phyloP scores from a whole-genome alignment of 2,329 filamentous ascomycete species.

The Botrytis medusae region DNA sequence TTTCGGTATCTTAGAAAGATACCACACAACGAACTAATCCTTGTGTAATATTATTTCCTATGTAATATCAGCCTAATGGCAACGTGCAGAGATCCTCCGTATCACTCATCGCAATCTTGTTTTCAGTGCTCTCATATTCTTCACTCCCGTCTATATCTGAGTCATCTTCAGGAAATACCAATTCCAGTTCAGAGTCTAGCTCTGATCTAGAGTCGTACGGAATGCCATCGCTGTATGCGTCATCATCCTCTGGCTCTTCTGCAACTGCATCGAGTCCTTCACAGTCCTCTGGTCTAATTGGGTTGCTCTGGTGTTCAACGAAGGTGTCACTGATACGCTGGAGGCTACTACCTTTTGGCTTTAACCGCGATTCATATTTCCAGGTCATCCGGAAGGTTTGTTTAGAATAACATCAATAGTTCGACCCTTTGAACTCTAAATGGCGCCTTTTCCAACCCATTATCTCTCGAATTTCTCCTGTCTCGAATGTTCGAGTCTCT shows the following conservation, averaged over 20 bases:
- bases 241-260: background rate
- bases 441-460: no score
- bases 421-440: no score
- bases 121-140: background rate
- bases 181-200: background rate
- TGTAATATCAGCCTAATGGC: background rate
- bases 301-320: no score
- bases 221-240: background rate
- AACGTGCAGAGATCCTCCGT: background rate
- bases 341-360: no score
- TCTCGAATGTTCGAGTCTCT: no score
- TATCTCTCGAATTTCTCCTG: no score
- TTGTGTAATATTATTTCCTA: background rate
- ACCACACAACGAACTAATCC: conserved; percentile 1
- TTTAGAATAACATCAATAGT: no score
- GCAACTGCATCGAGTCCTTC: background rate
- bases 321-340: no score
- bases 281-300: background rate
- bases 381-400: no score
- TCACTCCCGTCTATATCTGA: background rate
- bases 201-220: background rate
- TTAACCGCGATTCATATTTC: no score
- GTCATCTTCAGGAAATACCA: background rate
- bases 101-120: background rate
- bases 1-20: conserved; percentile 7